Conservation (phyloP, 768 basidiomycete genomes). For the Pholiota molesta region DNA sequence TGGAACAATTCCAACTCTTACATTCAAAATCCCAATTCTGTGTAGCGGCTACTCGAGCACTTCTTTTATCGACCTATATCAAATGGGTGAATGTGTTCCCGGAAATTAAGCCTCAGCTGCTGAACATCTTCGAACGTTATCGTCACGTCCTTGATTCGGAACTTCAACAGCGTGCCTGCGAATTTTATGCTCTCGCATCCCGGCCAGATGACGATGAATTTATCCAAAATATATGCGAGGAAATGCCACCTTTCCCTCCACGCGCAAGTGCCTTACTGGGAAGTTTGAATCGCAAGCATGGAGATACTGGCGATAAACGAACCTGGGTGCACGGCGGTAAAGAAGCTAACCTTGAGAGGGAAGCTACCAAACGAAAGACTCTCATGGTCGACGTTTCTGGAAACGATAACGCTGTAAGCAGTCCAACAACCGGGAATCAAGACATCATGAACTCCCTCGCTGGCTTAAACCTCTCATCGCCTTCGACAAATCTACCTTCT, state of each 20-base stretch:
- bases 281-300: conserved; percentile 86
- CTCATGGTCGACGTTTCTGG: conserved; percentile 39
- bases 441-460: conserved; percentile 77
- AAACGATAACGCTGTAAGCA: conserved; percentile 36
- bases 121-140: conserved; percentile 96
- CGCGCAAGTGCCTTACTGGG: conserved; percentile 89
- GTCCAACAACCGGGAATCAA: conserved; percentile 22
- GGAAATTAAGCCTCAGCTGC: conserved; percentile 92
- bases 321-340: conserved; percentile 97
- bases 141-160: conserved; percentile 97
- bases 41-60: conserved; percentile 85
- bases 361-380: conserved; percentile 57
- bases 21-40: conserved; percentile 97
- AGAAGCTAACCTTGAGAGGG: conserved; percentile 83
- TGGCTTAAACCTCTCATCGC: conserved; percentile 63
- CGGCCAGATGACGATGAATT: conserved; percentile 90
- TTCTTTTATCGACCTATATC: conserved; percentile 95
- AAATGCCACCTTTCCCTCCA: conserved; percentile 98
- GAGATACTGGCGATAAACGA: conserved; percentile 92
- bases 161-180: conserved; percentile 97
- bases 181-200: conserved; percentile 88
- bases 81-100: conserved; percentile 99
- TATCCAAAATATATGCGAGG: conserved; percentile 93
- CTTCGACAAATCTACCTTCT: conserved; percentile 18
- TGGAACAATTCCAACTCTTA: conserved; percentile 90